phyloP scores from a whole-genome alignment of 163 green algal genomes.

The Prototheca wickerhamii region DNA sequence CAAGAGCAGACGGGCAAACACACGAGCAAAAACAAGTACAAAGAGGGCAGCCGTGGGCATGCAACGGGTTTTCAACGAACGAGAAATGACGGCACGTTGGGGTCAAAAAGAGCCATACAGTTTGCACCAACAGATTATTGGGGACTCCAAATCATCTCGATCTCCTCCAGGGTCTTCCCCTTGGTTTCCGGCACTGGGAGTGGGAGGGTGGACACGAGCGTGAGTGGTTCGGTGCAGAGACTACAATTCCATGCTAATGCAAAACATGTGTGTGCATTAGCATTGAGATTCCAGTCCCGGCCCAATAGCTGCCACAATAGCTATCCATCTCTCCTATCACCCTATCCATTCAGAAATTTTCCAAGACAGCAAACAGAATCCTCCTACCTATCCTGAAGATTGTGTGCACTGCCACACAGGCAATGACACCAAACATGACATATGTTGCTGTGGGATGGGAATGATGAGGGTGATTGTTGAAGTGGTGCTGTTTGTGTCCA shows the following conservation, averaged over 20 bases:
- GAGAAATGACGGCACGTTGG: background rate
- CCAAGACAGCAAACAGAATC: no score
- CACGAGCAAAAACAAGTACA: background rate
- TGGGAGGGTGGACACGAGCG: background rate
- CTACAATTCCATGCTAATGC: background rate
- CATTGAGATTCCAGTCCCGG: no score
- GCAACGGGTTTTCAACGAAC: background rate
- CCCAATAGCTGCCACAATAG: no score
- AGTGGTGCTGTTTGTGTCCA: background rate
- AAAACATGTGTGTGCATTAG: no score
- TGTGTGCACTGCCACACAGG: conserved; percentile 45
- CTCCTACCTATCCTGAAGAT: conserved; percentile 47
- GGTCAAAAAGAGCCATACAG: conserved; percentile 54
- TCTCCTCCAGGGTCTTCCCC: conserved; percentile 66
- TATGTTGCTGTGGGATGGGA: conserved; percentile 47
- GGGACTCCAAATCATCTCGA: conserved; percentile 28
- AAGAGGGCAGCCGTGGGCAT: background rate
- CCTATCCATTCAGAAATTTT: no score
- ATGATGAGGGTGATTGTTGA: background rate
- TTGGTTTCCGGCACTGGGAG: conserved; percentile 75
- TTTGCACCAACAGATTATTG: background rate
- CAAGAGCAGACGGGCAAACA: background rate
- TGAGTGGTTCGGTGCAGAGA: background rate
- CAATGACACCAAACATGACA: conserved; percentile 65
- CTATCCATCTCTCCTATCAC: no score